These are phyloP conservation scores for Xenoacremonium recifei DNA, from an alignment of 2,329 filamentous ascomycete species.

Conservation along the genomic window DNA sequence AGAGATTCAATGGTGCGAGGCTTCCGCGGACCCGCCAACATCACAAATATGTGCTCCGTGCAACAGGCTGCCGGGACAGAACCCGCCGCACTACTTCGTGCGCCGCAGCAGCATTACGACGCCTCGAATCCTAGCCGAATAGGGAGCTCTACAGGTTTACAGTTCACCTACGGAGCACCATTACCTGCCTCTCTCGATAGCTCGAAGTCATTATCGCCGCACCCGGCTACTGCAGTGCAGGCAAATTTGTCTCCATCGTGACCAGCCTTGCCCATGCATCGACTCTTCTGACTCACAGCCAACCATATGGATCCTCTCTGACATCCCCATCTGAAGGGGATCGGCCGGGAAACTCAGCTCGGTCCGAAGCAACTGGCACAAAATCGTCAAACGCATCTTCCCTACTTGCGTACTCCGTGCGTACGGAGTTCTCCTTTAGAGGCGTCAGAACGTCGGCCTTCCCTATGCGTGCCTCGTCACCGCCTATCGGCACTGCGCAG, in stretches of 20 bases:
- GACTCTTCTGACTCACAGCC: neutral
- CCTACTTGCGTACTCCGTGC: too few species aligned
- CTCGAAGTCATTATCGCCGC: neutral
- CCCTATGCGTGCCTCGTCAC: too few species aligned
- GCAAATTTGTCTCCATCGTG: neutral
- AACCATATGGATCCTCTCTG: neutral
- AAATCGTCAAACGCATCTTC: too few species aligned
- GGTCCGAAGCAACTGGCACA: too few species aligned
- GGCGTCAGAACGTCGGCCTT: too few species aligned
- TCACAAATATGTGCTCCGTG: too few species aligned
- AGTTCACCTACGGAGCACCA: neutral
- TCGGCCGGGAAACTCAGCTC: neutral
- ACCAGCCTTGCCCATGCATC: neutral
- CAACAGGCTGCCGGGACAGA: too few species aligned
- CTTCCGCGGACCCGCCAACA: neutral
- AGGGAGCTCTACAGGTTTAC: neutral
- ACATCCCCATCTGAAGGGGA: neutral
- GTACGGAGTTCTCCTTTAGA: too few species aligned
- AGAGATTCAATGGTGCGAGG: too few species aligned
- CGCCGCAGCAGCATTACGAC: conserved; percentile 1
- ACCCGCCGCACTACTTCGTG: neutral
- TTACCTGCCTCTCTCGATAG: neutral
- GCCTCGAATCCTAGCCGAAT: too few species aligned
- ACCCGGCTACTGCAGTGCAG: neutral
- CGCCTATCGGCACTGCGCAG: conserved; percentile 3